A percentile compares a stretch with the other conserved stretches of the same genome.
phyloP scores from a whole-genome alignment of 108 stramenopile genomes.

The Cyclotella baltica region DNA sequence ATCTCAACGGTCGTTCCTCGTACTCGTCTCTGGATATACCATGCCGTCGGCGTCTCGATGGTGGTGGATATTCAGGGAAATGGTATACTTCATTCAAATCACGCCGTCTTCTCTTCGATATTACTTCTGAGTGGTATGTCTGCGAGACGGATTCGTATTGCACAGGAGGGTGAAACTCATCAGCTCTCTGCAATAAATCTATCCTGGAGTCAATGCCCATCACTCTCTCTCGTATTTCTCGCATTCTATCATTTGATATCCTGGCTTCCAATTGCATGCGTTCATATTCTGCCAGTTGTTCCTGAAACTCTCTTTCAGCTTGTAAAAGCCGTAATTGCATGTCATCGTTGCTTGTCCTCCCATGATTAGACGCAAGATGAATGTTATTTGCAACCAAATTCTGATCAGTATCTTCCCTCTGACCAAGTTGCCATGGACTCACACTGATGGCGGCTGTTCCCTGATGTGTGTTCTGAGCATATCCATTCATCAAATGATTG shows the following conservation, averaged over 20 bases:
- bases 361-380: too few species aligned
- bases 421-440: too few species aligned
- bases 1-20: not conserved
- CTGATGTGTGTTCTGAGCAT: too few species aligned
- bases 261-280: constrained; percentile 28
- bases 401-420: too few species aligned
- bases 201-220: constrained; percentile 12
- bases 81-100: constrained; percentile 20
- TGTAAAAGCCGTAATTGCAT: constrained; percentile 11
- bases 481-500: too few species aligned
- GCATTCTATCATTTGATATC: constrained; percentile 30
- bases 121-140: constrained; percentile 10
- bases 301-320: constrained; percentile 24
- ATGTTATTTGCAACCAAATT: too few species aligned
- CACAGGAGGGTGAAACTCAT: not conserved
- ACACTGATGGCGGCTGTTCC: too few species aligned
- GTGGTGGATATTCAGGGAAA: constrained; percentile 1
- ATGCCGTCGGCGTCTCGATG: constrained; percentile 3
- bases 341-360: not conserved
- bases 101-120: constrained; percentile 11
- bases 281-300: constrained; percentile 35
- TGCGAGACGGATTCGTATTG: not conserved
- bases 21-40: constrained; percentile 4
- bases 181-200: not conserved
- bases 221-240: constrained; percentile 30